Base-by-base conservation (phyloP, 2,329 filamentous ascomycete genomes). In the Fusarium sp. region DNA sequence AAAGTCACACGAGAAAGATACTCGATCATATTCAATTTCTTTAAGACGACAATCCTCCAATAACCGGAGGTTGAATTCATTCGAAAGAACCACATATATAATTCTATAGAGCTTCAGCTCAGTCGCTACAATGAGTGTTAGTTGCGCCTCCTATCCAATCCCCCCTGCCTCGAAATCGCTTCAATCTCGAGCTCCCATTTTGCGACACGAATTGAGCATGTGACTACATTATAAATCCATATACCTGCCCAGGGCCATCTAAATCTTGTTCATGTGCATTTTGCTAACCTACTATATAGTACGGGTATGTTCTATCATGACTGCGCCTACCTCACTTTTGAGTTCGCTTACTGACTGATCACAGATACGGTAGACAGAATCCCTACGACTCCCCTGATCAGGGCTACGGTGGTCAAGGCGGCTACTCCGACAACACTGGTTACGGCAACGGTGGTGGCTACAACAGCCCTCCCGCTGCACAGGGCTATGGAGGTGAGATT, bases 351-450 rank as follows among this genome's bases (percentile, higher is more conserved):
- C 78, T 83, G 72, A 83, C 77, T 50, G 43, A 33, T 62, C 22
- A 35, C 74, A 89, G 85, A 79, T 88, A 89, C 81, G 83, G 84
- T 65, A 81, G 80, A 71, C 77, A 79, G 63, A 89, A 90, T 78
- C 87, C 87, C 56, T 90, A 86, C 73, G 87, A 88, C 74, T 81
- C 89, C 74, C 81, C 84, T 75, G 82, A 82, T 62, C 79, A 63
- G 43, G 61, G 70, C 40, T 73, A 73, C 37, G 56, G 60, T 40
- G 35, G 17, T n/a, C 35, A 37, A n/a, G 17, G 35, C 7, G 35
- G 35, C 35, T 37, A 37, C 35, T n/a, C 35, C 5, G 63, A 67
- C 30, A 54, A 59, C 35, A 52, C 48, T 24, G 74, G 79, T 24
- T 66, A 73, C 20, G 50, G 52, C 45, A 64, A 64, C 22, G 75